phyloP scores from a whole-genome alignment of 345 rosid genomes.

The Salix koriyanagi region DNA sequence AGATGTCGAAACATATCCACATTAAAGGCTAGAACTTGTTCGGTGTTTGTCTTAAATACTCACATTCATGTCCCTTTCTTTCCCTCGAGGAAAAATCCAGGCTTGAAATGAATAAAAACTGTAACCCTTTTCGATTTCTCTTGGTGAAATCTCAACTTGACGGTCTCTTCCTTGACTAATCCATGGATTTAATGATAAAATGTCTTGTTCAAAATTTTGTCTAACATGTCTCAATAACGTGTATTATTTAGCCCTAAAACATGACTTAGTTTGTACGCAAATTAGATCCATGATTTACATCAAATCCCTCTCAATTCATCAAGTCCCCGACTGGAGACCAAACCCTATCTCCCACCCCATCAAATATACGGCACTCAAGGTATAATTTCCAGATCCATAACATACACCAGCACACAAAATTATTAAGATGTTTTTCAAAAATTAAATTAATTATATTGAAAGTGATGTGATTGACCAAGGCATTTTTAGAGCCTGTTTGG shows the following conservation, averaged over 20 bases:
- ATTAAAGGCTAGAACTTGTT: neutral
- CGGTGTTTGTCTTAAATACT: constrained; percentile 7
- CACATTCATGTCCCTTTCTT: neutral
- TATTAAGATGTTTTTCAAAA: neutral
- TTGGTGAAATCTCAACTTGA: neutral
- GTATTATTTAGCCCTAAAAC: neutral
- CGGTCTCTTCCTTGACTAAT: constrained; percentile 21
- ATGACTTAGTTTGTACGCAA: constrained; percentile 12
- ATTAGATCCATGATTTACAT: neutral
- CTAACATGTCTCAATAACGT: constrained; percentile 2
- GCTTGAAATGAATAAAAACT: neutral
- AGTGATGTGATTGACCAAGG: neutral
- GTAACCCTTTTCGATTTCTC: neutral
- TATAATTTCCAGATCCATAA: neutral
- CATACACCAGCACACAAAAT: no score
- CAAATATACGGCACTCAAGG: neutral
- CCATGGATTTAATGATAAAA: neutral
- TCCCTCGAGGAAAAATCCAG: neutral
- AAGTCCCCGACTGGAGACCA: neutral
- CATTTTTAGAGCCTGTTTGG: no score
- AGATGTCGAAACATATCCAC: neutral
- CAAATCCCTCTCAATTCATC: neutral
- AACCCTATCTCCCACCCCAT: neutral
- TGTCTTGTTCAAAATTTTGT: neutral
- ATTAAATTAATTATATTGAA: neutral